phyloP scores from a whole-genome alignment of 163 green algal genomes.

The Chlorella variabilis region DNA sequence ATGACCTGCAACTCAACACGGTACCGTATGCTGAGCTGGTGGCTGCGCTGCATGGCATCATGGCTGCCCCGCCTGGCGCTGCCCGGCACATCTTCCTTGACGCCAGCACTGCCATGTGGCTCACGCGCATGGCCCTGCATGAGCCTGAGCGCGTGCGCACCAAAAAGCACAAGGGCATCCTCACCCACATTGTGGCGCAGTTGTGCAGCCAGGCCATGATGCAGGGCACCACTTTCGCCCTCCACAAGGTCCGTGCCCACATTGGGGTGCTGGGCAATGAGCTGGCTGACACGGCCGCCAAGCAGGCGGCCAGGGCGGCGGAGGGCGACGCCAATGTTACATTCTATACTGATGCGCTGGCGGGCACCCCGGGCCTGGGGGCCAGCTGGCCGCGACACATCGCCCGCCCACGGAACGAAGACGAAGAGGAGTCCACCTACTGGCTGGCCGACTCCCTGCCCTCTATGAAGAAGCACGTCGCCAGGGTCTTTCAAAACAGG shows the following conservation, averaged over 20 bases:
- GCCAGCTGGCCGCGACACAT: background rate
- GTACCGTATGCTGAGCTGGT: conserved; percentile 3
- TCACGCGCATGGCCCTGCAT: background rate
- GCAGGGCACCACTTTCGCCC: background rate
- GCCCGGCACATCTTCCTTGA: background rate
- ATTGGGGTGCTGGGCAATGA: background rate
- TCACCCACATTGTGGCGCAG: background rate
- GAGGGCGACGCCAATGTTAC: background rate
- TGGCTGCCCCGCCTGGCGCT: background rate
- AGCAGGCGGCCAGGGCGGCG: background rate
- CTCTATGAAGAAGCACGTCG: background rate
- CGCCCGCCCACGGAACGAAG: background rate
- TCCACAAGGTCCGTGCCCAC: background rate
- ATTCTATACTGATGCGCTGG: background rate
- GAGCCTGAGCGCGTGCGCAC: background rate
- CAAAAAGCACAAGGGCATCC: background rate
- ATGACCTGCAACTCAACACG: background rate
- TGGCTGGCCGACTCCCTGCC: background rate
- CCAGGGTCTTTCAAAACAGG: background rate
- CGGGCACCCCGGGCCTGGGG: background rate
- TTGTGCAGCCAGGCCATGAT: background rate
- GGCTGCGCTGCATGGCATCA: background rate
- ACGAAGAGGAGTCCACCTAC: background rate
- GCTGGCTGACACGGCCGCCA: background rate
- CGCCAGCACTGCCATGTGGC: background rate